Evolutionary conservation across 495 filamentous ascomycete genomes (phyloP), one percentile per base, ranked within the genome.

Genomic region (Gamarada debralockiae): DNA sequence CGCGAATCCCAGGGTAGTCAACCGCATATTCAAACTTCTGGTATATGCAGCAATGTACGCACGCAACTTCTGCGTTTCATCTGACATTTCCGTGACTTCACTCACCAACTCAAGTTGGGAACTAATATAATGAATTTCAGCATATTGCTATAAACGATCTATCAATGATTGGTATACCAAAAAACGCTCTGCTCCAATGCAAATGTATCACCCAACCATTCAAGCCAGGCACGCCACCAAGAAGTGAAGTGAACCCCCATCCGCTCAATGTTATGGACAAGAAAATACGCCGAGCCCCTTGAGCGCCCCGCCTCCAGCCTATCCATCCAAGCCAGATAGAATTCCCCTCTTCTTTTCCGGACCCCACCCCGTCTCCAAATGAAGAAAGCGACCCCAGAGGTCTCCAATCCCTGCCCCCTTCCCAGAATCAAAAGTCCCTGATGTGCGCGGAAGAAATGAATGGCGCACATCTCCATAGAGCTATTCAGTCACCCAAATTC

Each of bases 131-230:
- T n/a, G n/a, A n/a, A n/a, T n/a, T n/a, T n/a, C n/a, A n/a, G 27
- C 10, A 39, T 39, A 39, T 39, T 39, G 37, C 37, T 39, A 39
- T 39, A 15, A 39, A 39, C 37, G 37, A 39, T 39, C 37, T 39
- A 39, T 39, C 14, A 15, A 39, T 5, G n/a, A 29, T 5, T 29
- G 27, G 27, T 29, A 29, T 29, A 29, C 27, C 27, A 10, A 29
- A 29, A 29, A n/a, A n/a, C 27, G 27, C 27, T 29, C 27, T 29
- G 27, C 27, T 29, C n/a, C n/a, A 29, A 29, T 29, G 27, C 27
- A 29, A 29, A 29, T 29, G 10, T 10, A 39, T 20, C 37, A 7
- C 18, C 14, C 37, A 8, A n/a, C 8, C n/a, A 34, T 34, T 34
- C n/a, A n/a, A 34, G 14, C 18, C 14, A 39, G 4, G 4, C 14